Evolutionary conservation across 805 yeast species (phyloP).

Genomic region (Metschnikowia sp.): DNA sequence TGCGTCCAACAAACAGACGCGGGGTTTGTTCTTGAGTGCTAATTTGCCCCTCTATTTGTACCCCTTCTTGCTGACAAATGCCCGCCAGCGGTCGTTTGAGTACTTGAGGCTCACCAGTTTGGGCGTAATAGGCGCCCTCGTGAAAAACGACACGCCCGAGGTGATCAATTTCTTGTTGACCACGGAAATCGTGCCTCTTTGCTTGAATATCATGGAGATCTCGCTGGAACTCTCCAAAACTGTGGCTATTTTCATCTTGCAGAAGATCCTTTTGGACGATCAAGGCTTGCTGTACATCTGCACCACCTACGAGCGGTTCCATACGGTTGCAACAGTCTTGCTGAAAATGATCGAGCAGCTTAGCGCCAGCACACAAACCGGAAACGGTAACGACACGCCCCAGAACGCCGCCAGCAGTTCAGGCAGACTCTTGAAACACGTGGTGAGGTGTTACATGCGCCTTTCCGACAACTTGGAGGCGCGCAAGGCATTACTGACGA

Average conservation of each 20-base stretch:
- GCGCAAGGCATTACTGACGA: slow-evolving; percentile 75
- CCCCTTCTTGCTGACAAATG: slow-evolving; percentile 89
- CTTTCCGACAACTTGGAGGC: slow-evolving; percentile 89
- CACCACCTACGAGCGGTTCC: slow-evolving; percentile 91
- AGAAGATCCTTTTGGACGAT: slow-evolving; percentile 88
- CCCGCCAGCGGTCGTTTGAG: slow-evolving; percentile 90
- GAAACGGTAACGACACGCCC: neutral
- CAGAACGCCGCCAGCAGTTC: slow-evolving; percentile 42
- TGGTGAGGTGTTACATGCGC: slow-evolving; percentile 88
- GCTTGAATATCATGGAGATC: slow-evolving; percentile 91
- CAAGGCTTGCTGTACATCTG: slow-evolving; percentile 89
- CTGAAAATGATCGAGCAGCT: slow-evolving; percentile 87
- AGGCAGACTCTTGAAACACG: slow-evolving; percentile 85
- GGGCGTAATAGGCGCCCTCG: slow-evolving; percentile 96
- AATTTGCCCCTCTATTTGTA: slow-evolving; percentile 89
- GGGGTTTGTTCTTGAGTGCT: slow-evolving; percentile 79
- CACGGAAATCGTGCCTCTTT: slow-evolving; percentile 95
- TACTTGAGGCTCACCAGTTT: slow-evolving; percentile 87
- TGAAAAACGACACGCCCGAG: slow-evolving; percentile 92
- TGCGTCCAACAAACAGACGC: slow-evolving; percentile 90
- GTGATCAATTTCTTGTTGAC: slow-evolving; percentile 87
- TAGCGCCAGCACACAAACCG: slow-evolving; percentile 30
- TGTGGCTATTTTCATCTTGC: slow-evolving; percentile 94
- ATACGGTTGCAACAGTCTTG: slow-evolving; percentile 87
- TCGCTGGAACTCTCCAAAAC: slow-evolving; percentile 93